Percentiles rank a stretch among this genome's conserved stretches.
Evolutionary conservation across 345 rosid genomes (phyloP).

Genomic region (Geranium rotundifolium): DNA sequence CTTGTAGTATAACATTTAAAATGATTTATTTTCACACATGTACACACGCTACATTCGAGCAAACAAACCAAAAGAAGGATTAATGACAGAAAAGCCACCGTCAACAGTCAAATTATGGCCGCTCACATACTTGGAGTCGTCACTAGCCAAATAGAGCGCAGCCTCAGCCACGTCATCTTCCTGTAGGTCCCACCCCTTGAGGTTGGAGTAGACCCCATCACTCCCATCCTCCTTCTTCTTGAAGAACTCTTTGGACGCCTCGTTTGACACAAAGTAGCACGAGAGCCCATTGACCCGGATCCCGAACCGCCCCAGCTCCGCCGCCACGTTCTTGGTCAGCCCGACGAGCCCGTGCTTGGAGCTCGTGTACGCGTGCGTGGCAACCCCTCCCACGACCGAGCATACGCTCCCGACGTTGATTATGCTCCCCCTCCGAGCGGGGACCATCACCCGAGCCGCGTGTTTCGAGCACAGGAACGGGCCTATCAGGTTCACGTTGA

Average conservation of each 20-base stretch:
- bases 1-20: too few species aligned
- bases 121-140: constrained; percentile 21
- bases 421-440: constrained; percentile 9
- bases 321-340: constrained; percentile 10
- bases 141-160: constrained; percentile 14
- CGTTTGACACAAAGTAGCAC: constrained; percentile 8
- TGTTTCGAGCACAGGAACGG: constrained; percentile 20
- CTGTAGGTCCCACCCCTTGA: constrained; percentile 7
- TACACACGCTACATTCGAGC: too few species aligned
- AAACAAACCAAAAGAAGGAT: too few species aligned
- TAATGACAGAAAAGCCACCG: not conserved
- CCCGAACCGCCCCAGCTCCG: constrained; percentile 16
- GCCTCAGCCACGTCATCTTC: constrained; percentile 16
- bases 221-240: not conserved
- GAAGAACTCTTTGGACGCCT: not conserved
- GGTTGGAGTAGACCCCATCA: not conserved
- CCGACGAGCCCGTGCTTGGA: constrained; percentile 21
- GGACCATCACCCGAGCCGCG: constrained; percentile 22
- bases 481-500: constrained; percentile 1
- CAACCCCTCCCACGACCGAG: constrained; percentile 11
- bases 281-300: constrained; percentile 19
- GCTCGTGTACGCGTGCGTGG: constrained; percentile 14
- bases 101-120: constrained; percentile 10
- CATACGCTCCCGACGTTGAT: constrained; percentile 6
- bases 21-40: too few species aligned